These are phyloP conservation scores for Pythium myriotylum DNA, from an alignment of 352 stramenopile genomes.

Conservation along the genomic window DNA sequence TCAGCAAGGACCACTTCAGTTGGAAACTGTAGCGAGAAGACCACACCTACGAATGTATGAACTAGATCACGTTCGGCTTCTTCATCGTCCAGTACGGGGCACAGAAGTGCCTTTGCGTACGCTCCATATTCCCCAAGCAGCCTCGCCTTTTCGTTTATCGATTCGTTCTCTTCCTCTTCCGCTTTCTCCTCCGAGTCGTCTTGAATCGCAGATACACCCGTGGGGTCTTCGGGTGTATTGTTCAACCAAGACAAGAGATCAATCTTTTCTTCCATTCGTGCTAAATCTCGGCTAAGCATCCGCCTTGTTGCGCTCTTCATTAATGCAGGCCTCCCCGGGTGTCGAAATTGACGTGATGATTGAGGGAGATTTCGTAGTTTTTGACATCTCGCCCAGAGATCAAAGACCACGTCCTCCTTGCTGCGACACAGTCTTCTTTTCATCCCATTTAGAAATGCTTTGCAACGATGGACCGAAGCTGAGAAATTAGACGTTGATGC, in stretches of 20 bases:
- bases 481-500: slow-evolving; percentile 45
- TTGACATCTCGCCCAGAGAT: slow-evolving; percentile 24
- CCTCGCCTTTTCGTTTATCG: slow-evolving; percentile 1
- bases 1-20: slow-evolving; percentile 39
- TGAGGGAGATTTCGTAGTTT: not conserved
- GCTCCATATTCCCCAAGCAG: slow-evolving; percentile 44
- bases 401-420: slow-evolving; percentile 28
- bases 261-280: slow-evolving; percentile 26
- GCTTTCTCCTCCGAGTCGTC: slow-evolving; percentile 17
- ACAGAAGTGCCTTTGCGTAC: slow-evolving; percentile 54
- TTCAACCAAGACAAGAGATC: slow-evolving; percentile 32
- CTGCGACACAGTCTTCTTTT: slow-evolving; percentile 37
- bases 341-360: not conserved
- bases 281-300: slow-evolving; percentile 28
- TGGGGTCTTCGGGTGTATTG: slow-evolving; percentile 23
- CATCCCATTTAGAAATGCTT: slow-evolving; percentile 66
- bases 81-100: slow-evolving; percentile 51
- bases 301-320: slow-evolving; percentile 23
- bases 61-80: slow-evolving; percentile 45
- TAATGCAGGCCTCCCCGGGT: not conserved
- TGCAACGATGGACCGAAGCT: slow-evolving; percentile 42
- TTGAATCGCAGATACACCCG: slow-evolving; percentile 9
- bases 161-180: slow-evolving; percentile 6
- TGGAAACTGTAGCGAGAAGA: slow-evolving; percentile 54
- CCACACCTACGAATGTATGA: slow-evolving; percentile 57